Evolutionary conservation across 805 yeast genomes (phyloP).

Genomic region (Cyberlindnera nakhonratchasimensis): DNA sequence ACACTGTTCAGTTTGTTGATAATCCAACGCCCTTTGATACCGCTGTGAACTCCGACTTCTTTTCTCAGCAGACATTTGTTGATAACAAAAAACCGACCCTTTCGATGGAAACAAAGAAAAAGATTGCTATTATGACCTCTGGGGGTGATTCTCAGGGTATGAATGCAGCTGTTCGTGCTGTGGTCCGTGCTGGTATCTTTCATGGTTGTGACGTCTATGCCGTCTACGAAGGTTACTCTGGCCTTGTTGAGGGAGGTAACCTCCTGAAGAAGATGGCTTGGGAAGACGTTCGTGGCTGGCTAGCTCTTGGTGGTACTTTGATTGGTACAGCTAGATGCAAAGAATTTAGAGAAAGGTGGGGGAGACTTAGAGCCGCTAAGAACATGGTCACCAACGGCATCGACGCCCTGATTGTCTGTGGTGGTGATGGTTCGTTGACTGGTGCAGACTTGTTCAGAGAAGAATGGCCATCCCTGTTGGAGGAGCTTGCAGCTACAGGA

Average conservation of each 20-base stretch:
- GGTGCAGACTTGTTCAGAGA: conserved; percentile 94
- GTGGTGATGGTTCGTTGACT: conserved; percentile 98
- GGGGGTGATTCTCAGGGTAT: conserved; percentile 99
- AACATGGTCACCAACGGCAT: conserved; percentile 85
- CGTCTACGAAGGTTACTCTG: conserved; percentile 92
- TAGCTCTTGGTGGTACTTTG: conserved; percentile 89
- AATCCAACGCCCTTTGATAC: conserved; percentile 23
- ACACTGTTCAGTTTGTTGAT: conserved; percentile 38
- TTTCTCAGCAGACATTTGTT: conserved; percentile 12
- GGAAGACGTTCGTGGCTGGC: conserved; percentile 94
- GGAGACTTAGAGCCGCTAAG: conserved; percentile 79
- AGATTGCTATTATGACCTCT: conserved; percentile 94
- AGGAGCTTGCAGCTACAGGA: conserved; percentile 59
- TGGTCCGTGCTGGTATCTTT: conserved; percentile 86
- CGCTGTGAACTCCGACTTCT: conserved; percentile 16
- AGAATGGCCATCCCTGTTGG: conserved; percentile 89
- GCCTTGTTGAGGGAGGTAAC: conserved; percentile 84
- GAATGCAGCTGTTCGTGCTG: conserved; percentile 95
- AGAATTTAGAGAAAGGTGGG: conserved; percentile 81
- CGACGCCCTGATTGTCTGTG: conserved; percentile 93
- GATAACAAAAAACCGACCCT: conserved; percentile 2
- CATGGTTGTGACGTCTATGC: conserved; percentile 89
- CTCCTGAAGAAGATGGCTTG: conserved; percentile 75
- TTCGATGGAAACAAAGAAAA: conserved; percentile 24
- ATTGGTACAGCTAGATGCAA: conserved; percentile 95